phyloP scores from a whole-genome alignment of 805 yeast genomes.

The Grigorovia jiainica region DNA sequence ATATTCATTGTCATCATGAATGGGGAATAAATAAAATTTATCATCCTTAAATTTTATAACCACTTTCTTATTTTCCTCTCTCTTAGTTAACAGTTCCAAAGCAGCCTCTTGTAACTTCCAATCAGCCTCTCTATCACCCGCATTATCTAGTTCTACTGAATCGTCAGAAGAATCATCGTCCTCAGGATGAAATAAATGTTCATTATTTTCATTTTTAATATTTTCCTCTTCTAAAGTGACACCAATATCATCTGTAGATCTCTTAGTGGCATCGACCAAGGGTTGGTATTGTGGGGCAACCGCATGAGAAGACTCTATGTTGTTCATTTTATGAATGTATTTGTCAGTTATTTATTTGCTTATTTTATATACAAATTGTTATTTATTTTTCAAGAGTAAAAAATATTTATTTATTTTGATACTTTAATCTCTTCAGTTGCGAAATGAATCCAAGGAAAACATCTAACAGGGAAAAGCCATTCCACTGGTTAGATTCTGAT shows the following conservation, averaged over 20 bases:
- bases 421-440: no score
- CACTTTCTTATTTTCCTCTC: slow-evolving; percentile 11
- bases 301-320: no score
- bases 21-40: slow-evolving; percentile 14
- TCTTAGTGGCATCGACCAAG: no score
- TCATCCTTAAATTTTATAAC: slow-evolving; percentile 15
- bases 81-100: slow-evolving; percentile 10
- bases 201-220: slow-evolving; percentile 6
- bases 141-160: neutral
- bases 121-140: slow-evolving; percentile 7
- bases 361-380: no score
- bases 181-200: slow-evolving; percentile 5
- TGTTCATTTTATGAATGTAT: no score
- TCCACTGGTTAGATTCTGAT: no score
- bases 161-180: slow-evolving; percentile 7
- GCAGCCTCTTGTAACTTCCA: slow-evolving; percentile 15
- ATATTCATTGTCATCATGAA: slow-evolving; percentile 3
- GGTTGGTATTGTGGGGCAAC: no score
- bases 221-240: neutral
- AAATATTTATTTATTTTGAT: no score
- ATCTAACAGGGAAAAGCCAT: no score
- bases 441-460: no score
- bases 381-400: no score
- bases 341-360: no score
- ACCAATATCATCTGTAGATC: neutral